Conservation (phyloP, 768 basidiomycete species). For the Gymnopilus junonius region DNA sequence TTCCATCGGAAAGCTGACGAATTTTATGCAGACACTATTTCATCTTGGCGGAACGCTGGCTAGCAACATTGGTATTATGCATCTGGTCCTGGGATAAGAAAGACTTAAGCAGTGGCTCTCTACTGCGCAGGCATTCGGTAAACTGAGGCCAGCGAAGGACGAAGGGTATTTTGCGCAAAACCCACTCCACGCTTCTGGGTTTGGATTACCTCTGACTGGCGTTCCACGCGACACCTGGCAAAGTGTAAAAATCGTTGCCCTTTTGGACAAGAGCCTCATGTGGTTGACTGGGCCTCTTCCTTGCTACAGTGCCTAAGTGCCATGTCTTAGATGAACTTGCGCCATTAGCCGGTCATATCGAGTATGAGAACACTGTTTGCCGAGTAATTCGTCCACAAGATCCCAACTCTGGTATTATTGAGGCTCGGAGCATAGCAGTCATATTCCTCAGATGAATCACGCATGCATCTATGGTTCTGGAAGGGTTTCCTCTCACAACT, state of each 20-base stretch:
- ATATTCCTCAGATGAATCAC: neutral
- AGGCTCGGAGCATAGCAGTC: neutral
- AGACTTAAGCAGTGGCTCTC: neutral
- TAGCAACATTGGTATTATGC: neutral
- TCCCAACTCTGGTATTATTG: neutral
- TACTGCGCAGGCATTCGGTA: neutral
- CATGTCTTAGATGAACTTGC: neutral
- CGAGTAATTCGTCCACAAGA: neutral
- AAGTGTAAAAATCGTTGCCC: neutral
- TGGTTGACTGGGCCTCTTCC: neutral
- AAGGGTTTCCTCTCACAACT: neutral
- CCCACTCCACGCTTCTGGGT: neutral
- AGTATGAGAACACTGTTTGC: neutral
- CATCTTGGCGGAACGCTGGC: neutral
- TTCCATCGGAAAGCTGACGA: neutral
- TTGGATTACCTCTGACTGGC: neutral
- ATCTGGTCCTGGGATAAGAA: neutral
- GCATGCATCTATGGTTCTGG: neutral
- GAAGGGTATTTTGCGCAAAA: neutral
- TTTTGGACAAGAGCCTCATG: neutral
- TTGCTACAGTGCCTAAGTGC: neutral
- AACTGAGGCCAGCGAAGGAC: neutral
- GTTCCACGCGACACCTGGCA: neutral
- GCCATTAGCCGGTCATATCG: neutral
- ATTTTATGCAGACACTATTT: neutral